Percentiles rank a stretch among this genome's conserved stretches.
phyloP scores from a whole-genome alignment of 805 yeast species.

The Wickerhamiella cacticola region DNA sequence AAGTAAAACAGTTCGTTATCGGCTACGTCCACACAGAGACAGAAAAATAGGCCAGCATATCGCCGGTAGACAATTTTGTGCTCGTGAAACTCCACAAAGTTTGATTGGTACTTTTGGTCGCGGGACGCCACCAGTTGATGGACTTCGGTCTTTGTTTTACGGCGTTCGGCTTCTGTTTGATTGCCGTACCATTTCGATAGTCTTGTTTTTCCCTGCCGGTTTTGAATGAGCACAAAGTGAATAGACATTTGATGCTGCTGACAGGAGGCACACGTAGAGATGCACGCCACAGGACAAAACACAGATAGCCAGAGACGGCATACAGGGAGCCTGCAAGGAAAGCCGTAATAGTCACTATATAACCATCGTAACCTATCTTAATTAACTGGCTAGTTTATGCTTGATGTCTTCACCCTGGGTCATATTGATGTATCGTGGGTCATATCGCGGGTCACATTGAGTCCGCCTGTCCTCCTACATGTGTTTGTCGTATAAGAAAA shows the following conservation, averaged over 20 bases:
- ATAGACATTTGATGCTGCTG: slow-evolving; percentile 44
- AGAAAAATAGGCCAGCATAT: slow-evolving; percentile 84
- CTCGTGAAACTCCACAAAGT: slow-evolving; percentile 61
- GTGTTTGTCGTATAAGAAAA: no score
- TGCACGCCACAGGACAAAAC: no score
- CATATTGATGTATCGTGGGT: no score
- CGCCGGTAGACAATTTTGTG: slow-evolving; percentile 69
- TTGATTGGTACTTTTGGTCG: slow-evolving; percentile 73
- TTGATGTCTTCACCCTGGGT: no score
- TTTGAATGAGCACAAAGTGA: slow-evolving; percentile 69
- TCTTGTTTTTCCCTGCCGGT: slow-evolving; percentile 88
- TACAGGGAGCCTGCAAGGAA: no score
- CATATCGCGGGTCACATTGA: no score
- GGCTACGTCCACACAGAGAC: slow-evolving; percentile 63
- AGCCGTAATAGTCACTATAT: no score
- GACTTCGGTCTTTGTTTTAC: slow-evolving; percentile 44
- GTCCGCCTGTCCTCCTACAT: no score
- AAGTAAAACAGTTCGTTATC: slow-evolving; percentile 77
- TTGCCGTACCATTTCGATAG: slow-evolving; percentile 65
- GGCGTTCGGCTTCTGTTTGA: slow-evolving; percentile 36
- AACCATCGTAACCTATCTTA: no score
- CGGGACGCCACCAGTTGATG: slow-evolving; percentile 71
- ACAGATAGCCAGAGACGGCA: no score
- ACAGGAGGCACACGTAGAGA: no score
- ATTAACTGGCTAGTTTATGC: no score